These are phyloP conservation scores for Rhodotorula sp. DNA, from an alignment of 1,284 basidiomycete genomes.

Conservation along the genomic window DNA sequence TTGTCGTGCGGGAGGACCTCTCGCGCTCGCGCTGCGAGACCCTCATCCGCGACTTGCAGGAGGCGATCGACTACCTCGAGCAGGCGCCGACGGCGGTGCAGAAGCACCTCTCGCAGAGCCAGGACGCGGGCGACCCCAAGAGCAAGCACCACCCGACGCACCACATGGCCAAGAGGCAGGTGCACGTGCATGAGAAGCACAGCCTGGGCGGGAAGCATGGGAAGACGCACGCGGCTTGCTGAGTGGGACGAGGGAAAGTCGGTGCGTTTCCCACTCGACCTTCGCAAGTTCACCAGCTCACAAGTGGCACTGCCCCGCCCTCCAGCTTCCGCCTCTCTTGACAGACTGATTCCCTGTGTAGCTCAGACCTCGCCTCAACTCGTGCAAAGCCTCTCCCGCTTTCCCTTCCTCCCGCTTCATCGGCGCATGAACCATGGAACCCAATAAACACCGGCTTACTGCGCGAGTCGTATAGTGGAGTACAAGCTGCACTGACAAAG, in stretches of 20 bases:
- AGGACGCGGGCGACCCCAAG: slow-evolving; percentile 11
- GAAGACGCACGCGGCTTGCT: slow-evolving; percentile 48
- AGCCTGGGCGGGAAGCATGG: slow-evolving; percentile 47
- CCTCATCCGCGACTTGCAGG: slow-evolving; percentile 46
- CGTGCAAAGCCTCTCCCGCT: too few relatives aligned
- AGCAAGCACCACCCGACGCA: slow-evolving; percentile 27
- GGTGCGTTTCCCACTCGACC: not conserved
- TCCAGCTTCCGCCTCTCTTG: too few relatives aligned
- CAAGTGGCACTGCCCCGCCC: too few relatives aligned
- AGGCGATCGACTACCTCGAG: slow-evolving; percentile 32
- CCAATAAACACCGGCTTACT: too few relatives aligned
- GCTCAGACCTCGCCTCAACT: too few relatives aligned
- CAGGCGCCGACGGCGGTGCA: slow-evolving; percentile 37
- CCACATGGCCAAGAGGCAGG: slow-evolving; percentile 25
- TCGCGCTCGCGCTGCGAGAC: slow-evolving; percentile 43
- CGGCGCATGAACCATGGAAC: not conserved
- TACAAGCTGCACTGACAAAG: too few relatives aligned
- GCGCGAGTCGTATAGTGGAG: too few relatives aligned
- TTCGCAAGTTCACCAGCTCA: too few relatives aligned
- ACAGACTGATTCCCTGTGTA: too few relatives aligned
- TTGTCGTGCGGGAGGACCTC: slow-evolving; percentile 49
- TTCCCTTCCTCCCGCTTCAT: too few relatives aligned
- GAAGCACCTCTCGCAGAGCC: slow-evolving; percentile 27
- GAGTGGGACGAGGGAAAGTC: not conserved
- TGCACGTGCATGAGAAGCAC: slow-evolving; percentile 44